Percentiles rank a stretch among this genome's conserved stretches.
These are phyloP conservation scores for Tetrahymena thermophila DNA, from an alignment of 73 alveolate genomes.

Conservation along the genomic window DNA sequence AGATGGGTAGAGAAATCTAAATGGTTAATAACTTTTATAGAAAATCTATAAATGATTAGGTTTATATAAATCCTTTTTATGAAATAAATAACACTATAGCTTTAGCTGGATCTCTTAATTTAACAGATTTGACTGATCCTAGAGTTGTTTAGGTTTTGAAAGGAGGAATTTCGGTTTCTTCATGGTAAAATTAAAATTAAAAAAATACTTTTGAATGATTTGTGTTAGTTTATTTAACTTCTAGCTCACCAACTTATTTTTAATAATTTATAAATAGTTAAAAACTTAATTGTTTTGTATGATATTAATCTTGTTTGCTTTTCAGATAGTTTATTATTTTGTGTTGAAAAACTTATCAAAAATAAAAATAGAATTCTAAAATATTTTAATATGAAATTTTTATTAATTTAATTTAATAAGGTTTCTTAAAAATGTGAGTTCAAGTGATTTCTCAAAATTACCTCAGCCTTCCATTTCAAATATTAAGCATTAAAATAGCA, in stretches of 20 bases:
- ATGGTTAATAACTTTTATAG: neutral
- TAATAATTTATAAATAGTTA: too few relatives aligned
- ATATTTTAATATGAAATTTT: too few relatives aligned
- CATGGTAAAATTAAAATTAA: neutral
- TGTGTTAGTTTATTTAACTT: too few relatives aligned
- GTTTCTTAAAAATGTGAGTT: neutral
- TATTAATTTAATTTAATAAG: neutral
- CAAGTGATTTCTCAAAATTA: neutral
- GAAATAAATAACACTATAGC: neutral
- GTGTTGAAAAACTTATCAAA: too few relatives aligned
- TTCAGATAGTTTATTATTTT: too few relatives aligned
- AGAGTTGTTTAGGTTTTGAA: neutral
- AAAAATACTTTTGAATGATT: too few relatives aligned
- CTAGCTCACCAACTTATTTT: too few relatives aligned
- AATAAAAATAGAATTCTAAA: too few relatives aligned
- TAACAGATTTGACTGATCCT: neutral
- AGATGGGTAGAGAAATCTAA: neutral
- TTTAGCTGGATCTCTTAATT: neutral
- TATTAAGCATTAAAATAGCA: neutral
- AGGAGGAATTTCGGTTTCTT: neutral
- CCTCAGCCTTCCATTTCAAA: neutral
- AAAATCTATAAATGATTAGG: neutral
- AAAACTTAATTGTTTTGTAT: too few relatives aligned
- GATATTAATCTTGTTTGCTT: too few relatives aligned
- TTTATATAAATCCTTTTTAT: neutral